Conservation (phyloP, 345 rosid species). For the Streptanthus diversifolius region DNA sequence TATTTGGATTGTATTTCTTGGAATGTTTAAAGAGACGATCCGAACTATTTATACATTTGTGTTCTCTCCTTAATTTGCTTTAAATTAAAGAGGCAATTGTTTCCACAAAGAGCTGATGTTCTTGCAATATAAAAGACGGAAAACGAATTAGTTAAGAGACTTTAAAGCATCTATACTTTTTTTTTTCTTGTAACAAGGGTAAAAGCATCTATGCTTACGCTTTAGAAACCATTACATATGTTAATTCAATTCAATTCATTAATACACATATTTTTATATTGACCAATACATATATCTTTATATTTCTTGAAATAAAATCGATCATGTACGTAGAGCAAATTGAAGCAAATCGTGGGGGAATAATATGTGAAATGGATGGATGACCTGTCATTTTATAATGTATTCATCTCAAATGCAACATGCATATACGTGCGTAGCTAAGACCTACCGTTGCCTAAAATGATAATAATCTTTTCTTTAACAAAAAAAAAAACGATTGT, state of each 20-base stretch:
- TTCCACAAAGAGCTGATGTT: too few relatives aligned
- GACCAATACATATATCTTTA: background rate
- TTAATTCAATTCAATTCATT: too few relatives aligned
- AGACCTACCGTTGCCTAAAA: slow-evolving; percentile 13
- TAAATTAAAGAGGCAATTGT: too few relatives aligned
- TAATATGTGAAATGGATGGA: slow-evolving; percentile 23
- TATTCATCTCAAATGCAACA: background rate
- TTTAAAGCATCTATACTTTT: background rate
- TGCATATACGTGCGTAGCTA: slow-evolving; percentile 2
- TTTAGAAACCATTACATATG: slow-evolving; percentile 1
- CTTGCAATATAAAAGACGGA: too few relatives aligned
- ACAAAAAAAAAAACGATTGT: background rate
- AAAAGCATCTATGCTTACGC: background rate
- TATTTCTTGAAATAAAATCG: background rate
- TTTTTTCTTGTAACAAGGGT: too few relatives aligned
- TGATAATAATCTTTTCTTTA: background rate
- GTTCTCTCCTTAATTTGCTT: too few relatives aligned
- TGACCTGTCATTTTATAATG: slow-evolving; percentile 19
- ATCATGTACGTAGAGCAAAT: slow-evolving; percentile 6
- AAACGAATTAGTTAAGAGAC: background rate
- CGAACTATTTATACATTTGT: too few relatives aligned
- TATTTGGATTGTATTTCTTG: too few relatives aligned
- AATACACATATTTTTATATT: too few relatives aligned
- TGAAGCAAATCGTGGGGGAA: background rate
- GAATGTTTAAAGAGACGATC: too few relatives aligned